Evolutionary conservation across 1,139 yeast genomes (phyloP).

Genomic region (Protomyces inouyei): DNA sequence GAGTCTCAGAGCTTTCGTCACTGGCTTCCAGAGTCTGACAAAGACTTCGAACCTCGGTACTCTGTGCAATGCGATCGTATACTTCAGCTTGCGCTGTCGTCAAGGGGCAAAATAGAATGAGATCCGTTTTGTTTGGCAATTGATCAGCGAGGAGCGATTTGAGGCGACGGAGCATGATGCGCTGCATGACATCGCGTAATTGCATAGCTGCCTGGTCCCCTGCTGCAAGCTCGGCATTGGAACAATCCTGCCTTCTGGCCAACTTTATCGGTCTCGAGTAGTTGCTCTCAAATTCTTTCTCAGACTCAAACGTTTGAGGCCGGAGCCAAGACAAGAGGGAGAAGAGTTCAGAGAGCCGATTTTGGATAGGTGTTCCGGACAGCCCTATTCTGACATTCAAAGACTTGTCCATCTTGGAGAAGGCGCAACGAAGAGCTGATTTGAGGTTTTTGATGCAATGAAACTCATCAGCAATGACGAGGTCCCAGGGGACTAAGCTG

Average conservation of each 20-base stretch:
- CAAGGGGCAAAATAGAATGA: conserved; percentile 88
- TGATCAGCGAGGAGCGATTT: conserved; percentile 79
- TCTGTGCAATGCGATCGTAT: conserved; percentile 85
- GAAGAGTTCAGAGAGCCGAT: conserved; percentile 78
- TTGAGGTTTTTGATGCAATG: conserved; percentile 75
- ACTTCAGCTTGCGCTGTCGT: conserved; percentile 87
- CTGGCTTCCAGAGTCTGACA: conserved; percentile 65
- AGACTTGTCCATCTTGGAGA: conserved; percentile 62
- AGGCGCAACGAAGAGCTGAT: conserved; percentile 69
- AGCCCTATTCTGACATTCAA: conserved; percentile 58
- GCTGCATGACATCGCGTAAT: conserved; percentile 72
- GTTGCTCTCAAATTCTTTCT: conserved; percentile 69
- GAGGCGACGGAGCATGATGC: conserved; percentile 76
- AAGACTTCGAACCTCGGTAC: conserved; percentile 84
- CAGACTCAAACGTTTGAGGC: conserved; percentile 84
- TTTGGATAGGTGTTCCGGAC: conserved; percentile 84
- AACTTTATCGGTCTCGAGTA: conserved; percentile 86
- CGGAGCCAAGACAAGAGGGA: conserved; percentile 76
- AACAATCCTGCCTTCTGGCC: conserved; percentile 69
- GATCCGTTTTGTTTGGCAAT: conserved; percentile 77
- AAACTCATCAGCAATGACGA: conserved; percentile 81
- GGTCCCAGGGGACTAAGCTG: conserved; percentile 57
- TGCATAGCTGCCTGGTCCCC: conserved; percentile 79
- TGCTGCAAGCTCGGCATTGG: conserved; percentile 75
- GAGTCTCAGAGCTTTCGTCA: conserved; percentile 55